Percentiles rank a stretch among this genome's conserved stretches.
Conservation (phyloP, 495 filamentous ascomycete genomes). For the Pyronema domesticum region DNA sequence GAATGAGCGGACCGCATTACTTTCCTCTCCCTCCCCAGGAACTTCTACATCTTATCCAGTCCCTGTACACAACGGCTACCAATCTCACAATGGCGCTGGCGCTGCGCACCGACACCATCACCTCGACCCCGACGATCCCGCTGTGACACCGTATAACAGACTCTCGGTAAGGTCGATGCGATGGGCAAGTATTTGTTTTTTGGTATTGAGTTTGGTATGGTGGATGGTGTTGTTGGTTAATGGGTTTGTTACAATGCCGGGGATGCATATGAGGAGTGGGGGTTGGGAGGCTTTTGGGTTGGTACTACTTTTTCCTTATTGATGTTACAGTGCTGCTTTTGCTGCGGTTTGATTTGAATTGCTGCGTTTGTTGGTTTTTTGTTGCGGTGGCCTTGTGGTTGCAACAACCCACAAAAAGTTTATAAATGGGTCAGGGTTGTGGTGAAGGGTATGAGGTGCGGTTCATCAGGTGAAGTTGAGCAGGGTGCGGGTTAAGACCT, state of each 20-base stretch:
- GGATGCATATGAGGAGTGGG: conserved; percentile 66
- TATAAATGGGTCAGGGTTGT: too few relatives aligned
- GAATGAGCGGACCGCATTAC: too few relatives aligned
- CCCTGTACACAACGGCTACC: background rate
- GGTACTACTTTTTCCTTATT: background rate
- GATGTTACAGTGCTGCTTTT: too few relatives aligned
- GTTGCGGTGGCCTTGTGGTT: too few relatives aligned
- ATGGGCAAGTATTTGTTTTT: conserved; percentile 53
- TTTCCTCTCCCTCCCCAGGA: too few relatives aligned
- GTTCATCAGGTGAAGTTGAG: too few relatives aligned
- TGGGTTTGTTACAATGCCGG: conserved; percentile 72
- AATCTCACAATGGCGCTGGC: background rate
- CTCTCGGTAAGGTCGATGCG: conserved; percentile 68
- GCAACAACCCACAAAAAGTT: too few relatives aligned
- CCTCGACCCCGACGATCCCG: conserved; percentile 85
- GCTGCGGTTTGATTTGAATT: too few relatives aligned
- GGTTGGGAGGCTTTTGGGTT: conserved; percentile 70
- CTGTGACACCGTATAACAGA: conserved; percentile 90
- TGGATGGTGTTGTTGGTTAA: conserved; percentile 75
- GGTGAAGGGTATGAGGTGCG: too few relatives aligned
- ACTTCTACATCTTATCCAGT: too few relatives aligned
- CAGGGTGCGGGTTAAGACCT: too few relatives aligned
- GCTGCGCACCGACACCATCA: conserved; percentile 26
- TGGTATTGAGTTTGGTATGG: conserved; percentile 64
- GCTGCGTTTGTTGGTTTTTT: too few relatives aligned